A percentile compares a stretch with the other conserved stretches of the same genome.
These are phyloP conservation scores for Edaphochlamys debaryana DNA, from an alignment of 139 green algal species.

Conservation along the genomic window DNA sequence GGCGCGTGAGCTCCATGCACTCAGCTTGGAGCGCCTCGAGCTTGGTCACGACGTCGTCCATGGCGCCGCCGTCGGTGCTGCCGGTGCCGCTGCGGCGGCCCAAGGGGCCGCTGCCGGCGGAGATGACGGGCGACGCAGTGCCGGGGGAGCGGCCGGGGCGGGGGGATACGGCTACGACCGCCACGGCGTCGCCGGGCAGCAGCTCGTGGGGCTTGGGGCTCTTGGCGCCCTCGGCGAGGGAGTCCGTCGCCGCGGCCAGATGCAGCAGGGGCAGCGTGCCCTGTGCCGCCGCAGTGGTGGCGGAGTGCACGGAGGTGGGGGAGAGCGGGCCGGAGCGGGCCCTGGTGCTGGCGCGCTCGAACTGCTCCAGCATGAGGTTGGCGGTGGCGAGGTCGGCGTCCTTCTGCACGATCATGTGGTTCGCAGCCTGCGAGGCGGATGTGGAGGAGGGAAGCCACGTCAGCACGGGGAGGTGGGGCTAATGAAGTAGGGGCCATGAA, in stretches of 20 bases:
- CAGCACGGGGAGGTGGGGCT: no score
- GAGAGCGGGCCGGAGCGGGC: not conserved
- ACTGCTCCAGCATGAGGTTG: slow-evolving; percentile 13
- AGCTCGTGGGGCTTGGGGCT: not conserved
- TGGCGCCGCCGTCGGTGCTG: not conserved
- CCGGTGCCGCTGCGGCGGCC: no score
- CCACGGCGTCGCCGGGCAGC: not conserved
- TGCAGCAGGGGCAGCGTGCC: not conserved
- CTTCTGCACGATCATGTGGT: slow-evolving; percentile 10
- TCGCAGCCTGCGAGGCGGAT: slow-evolving; percentile 17
- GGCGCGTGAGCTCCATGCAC: slow-evolving; percentile 5
- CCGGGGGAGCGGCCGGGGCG: not conserved
- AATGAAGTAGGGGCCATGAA: no score
- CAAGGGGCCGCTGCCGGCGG: not conserved
- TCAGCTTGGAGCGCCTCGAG: slow-evolving; percentile 21
- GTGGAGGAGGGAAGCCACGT: no score
- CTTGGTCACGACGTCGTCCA: not conserved
- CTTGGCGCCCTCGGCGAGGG: not conserved
- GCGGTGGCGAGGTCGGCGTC: slow-evolving; percentile 20
- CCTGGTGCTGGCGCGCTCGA: not conserved
- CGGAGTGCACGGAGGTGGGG: no score
- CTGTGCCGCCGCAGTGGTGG: no score
- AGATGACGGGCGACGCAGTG: not conserved
- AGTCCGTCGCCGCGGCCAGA: no score
- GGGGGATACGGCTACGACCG: not conserved